Evolutionary conservation across 345 rosid species (phyloP).

Genomic region (Odontarrhena argentea): DNA sequence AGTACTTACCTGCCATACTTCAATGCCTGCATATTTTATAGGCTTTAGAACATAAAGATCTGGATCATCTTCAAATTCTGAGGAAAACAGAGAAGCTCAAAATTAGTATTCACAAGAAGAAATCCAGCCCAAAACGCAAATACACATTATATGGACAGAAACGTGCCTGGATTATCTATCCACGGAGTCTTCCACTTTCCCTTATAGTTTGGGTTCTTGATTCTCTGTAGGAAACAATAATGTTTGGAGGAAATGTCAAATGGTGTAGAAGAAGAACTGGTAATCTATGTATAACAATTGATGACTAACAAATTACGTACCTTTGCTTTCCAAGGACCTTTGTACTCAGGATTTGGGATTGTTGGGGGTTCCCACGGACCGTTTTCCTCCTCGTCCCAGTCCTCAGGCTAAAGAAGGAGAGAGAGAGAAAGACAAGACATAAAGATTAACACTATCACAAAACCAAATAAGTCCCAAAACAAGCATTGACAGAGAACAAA

Average conservation of each 20-base stretch:
- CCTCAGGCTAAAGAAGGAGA: constrained; percentile 55
- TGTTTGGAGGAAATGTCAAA: constrained; percentile 12
- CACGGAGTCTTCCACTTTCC: constrained; percentile 94
- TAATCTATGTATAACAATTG: constrained; percentile 2
- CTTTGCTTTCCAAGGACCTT: constrained; percentile 83
- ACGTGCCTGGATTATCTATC: constrained; percentile 87
- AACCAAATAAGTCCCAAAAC: constrained; percentile 16
- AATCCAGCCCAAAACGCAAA: constrained; percentile 5
- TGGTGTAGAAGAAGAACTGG: constrained; percentile 5
- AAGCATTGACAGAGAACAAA: not conserved
- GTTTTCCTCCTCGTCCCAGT: constrained; percentile 77
- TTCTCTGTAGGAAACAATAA: constrained; percentile 50
- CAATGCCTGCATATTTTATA: constrained; percentile 81
- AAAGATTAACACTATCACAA: constrained; percentile 26
- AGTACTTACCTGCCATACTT: constrained; percentile 87
- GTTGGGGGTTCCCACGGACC: constrained; percentile 73
- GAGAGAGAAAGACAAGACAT: constrained; percentile 4
- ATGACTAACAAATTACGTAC: constrained; percentile 38
- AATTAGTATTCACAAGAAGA: constrained; percentile 18
- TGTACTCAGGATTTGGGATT: constrained; percentile 70
- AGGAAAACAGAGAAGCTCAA: constrained; percentile 17
- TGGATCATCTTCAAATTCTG: constrained; percentile 99
- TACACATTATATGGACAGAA: constrained; percentile 8
- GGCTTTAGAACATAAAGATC: constrained; percentile 91
- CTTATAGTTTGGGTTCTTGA: constrained; percentile 90